Evolutionary conservation across 2,329 filamentous ascomycete genomes (phyloP), one percentile per base, ranked within the genome.

Genomic region (Trichoderma brevicompactum): DNA sequence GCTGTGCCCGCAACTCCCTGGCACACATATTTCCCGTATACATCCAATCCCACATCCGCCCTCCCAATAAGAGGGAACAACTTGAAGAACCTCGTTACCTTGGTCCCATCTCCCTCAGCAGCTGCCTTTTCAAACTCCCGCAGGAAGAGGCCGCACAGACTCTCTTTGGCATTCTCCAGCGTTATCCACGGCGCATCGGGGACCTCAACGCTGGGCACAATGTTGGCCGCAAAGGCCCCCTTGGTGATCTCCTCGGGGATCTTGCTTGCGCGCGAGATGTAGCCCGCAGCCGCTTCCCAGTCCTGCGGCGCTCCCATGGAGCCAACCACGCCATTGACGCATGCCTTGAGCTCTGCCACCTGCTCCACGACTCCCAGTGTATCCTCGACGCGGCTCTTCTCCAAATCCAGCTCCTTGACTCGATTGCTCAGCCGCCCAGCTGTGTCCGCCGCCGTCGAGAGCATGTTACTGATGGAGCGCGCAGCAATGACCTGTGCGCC

Each of bases 291-390:
- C 3, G 92, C 95, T 78, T 99, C 95, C 95, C 95, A 99, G 80
- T 99, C 95, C 78, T 99, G 95, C 48, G 95, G 92, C 5, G 94
- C 94, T 40, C 94, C 95, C 95, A 99, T 99, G 66, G 92, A 96
- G 17, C 94, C 95, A 32, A 94, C 89, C 10, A 98, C 94, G 49
- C 95, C 95, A 67, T 97, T 87, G 41, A 98, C 92, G 75, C 95
- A 99, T 8, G 95, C 92, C 79, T 98, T 98, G 69, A 99, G 89
- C 82, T 99, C 95, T 5, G 92, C 91, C 13, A 99, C 94, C 79
- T 97, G 94, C 78, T 98, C 94, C 10, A 98, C 95, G 3, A 98
- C 93, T 8, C 90, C 86, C 65, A 99, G 81, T 0, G 95, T 98
- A 58, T 93, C 89, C 76, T 95, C 94, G 8, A 99, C 94, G 34